Base-by-base conservation (phyloP, 805 yeast genomes). In the Komagataella kurtzmanii region DNA sequence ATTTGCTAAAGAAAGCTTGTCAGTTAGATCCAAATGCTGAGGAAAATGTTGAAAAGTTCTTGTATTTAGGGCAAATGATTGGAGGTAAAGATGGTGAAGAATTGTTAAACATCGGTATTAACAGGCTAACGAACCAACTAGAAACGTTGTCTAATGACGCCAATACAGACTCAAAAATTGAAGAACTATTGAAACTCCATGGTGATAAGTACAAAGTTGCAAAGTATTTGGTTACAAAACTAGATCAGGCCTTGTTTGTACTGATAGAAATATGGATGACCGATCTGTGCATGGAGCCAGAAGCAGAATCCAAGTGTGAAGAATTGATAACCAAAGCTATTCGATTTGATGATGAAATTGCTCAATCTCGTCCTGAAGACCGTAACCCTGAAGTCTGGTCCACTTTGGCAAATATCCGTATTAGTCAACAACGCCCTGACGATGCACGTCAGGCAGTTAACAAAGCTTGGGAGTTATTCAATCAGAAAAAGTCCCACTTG, bases 261-360 rank as follows among this genome's bases (percentile, higher is more conserved):
- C 76, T 84, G 70, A 85, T 93, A 60, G 99, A 91, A 66, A 85
- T 88, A 53, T 90, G 96, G 96, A 88, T 89, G 97, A 91, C 98
- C 1, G 97, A 91, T 70, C 71, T 90, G 56, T 90, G 98, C 70
- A 88, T 90, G 96, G 95, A 88, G 60, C 80, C 80, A 2, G 81
- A 83, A 57, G 98, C 98, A 2, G 98, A 93, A 66, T 19, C 64
- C 7, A 75, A 80, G 64, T 93, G 98, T 68, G 85, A 89, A 58
- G 73, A 73, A 52, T 72, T 87, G 56, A 83, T 90, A 51, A 66
- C 76, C 8, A 77, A 76, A 57, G 80, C 95, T 1, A 66, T 88
- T 60, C 67, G 76, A 50, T 65, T 86, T 40, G 85, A 83, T 55
- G 44, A 55, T 2, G 70, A 71, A 19, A 30, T 30, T 3, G 40